Evolutionary conservation across 208 protist species (phyloP).

Genomic region (Leishmania braziliensis): DNA sequence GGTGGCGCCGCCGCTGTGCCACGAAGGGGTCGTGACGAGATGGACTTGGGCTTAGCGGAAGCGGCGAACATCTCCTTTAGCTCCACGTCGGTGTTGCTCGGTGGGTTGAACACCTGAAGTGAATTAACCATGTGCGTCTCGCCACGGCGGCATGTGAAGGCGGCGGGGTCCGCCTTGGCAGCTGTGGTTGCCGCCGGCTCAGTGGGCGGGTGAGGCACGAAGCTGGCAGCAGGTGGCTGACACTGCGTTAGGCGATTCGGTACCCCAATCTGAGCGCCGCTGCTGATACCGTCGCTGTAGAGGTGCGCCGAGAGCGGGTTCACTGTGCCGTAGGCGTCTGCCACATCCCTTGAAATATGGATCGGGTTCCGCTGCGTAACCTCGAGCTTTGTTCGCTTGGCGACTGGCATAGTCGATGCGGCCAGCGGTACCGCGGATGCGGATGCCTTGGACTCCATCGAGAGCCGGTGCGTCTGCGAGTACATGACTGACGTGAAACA

Average conservation of each 20-base stretch:
- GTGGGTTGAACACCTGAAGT: conserved; percentile 79
- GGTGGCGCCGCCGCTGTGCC: conserved; percentile 4
- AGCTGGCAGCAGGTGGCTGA: conserved; percentile 3
- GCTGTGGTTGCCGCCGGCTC: conserved; percentile 5
- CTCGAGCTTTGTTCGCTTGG: conserved; percentile 44
- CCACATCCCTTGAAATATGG: conserved; percentile 84
- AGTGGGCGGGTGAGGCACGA: conserved; percentile 12
- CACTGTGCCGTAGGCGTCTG: conserved; percentile 57
- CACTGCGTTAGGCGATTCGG: conserved; percentile 70
- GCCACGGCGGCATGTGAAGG: conserved; percentile 16
- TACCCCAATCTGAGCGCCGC: conserved; percentile 60
- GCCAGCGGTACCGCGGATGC: background rate
- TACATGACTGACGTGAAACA: conserved; percentile 10
- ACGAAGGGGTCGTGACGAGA: conserved; percentile 2
- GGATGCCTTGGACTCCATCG: conserved; percentile 4
- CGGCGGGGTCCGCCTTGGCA: conserved; percentile 2
- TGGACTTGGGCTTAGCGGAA: conserved; percentile 20
- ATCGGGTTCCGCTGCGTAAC: conserved; percentile 82
- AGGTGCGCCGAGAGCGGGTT: conserved; percentile 79
- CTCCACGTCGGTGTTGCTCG: conserved; percentile 49
- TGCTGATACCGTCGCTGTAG: conserved; percentile 73
- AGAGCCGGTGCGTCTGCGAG: background rate
- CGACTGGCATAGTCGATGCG: conserved; percentile 19
- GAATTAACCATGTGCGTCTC: conserved; percentile 56
- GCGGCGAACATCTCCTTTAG: conserved; percentile 53